Evolutionary conservation across 2,329 filamentous ascomycete species (phyloP).

Genomic region (Diaporthe citri): DNA sequence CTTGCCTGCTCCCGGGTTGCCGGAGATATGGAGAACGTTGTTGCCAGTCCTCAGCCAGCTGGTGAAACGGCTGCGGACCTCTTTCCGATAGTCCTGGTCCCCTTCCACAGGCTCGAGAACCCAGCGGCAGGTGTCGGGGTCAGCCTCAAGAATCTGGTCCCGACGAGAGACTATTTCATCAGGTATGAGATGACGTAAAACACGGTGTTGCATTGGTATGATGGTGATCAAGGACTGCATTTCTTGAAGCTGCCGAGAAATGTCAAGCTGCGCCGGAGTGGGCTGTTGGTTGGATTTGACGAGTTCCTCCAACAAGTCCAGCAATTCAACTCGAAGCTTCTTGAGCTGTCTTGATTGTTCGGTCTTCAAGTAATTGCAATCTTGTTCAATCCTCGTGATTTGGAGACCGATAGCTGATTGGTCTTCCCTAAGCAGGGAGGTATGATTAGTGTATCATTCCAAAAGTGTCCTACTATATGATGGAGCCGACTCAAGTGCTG

Average conservation of each 20-base stretch:
- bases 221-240: not conserved
- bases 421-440: not conserved
- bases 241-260: not conserved
- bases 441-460: not conserved
- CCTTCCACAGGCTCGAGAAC: not conserved
- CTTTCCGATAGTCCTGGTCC: not conserved
- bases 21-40: not conserved
- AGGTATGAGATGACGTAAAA: not conserved
- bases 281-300: not conserved
- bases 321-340: not conserved
- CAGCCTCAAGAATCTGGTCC: not conserved
- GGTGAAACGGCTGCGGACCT: not conserved
- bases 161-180: not conserved
- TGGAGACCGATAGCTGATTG: not conserved
- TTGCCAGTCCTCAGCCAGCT: not conserved
- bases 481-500: not conserved
- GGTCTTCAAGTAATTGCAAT: not conserved
- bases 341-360: not conserved
- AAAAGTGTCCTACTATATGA: rapidly evolving
- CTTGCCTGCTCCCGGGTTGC: not conserved
- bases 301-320: not conserved
- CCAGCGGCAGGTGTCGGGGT: not conserved
- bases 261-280: not conserved
- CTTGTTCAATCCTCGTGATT: not conserved
- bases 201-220: not conserved